These are phyloP conservation scores for Parathielavia hyrcaniae DNA, from an alignment of 495 filamentous ascomycete species.

Conservation along the genomic window DNA sequence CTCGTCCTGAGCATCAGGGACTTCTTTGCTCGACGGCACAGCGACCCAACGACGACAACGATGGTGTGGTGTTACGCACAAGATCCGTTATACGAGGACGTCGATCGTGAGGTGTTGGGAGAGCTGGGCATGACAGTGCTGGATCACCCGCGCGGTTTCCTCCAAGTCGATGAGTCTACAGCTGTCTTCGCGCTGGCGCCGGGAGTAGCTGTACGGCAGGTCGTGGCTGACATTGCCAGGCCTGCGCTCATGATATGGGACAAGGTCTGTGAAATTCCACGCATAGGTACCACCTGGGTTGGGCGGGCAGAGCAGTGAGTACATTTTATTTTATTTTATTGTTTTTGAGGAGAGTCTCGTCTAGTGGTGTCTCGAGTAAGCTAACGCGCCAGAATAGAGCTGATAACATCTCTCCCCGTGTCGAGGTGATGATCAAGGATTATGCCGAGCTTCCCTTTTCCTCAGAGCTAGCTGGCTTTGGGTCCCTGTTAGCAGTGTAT, in stretches of 20 bases:
- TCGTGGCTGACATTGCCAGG: slow-evolving; percentile 6
- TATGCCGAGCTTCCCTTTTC: slow-evolving; percentile 6
- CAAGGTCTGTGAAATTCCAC: slow-evolving; percentile 6
- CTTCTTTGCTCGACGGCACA: slow-evolving; percentile 1
- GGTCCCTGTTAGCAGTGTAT: slow-evolving; percentile 7
- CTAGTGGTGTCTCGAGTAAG: slow-evolving; percentile 1
- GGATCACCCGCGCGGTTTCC: neutral
- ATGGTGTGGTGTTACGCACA: neutral
- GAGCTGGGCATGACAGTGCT: slow-evolving; percentile 2
- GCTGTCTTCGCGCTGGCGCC: neutral
- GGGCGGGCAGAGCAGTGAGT: neutral
- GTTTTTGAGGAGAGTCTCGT: slow-evolving; percentile 2
- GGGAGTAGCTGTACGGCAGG: neutral
- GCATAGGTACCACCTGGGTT: neutral
- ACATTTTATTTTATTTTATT: neutral
- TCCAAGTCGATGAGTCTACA: neutral
- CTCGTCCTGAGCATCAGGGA: slow-evolving; percentile 4
- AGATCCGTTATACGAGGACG: neutral
- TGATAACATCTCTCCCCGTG: slow-evolving; percentile 11
- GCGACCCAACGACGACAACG: slow-evolving; percentile 1
- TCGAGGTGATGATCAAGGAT: slow-evolving; percentile 9
- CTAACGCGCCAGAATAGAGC: neutral
- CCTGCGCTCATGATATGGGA: slow-evolving; percentile 9
- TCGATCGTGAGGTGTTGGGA: neutral
- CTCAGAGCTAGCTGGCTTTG: slow-evolving; percentile 5